Base-by-base conservation (phyloP, 495 filamentous ascomycete species). In the Aspergillus hancockii region DNA sequence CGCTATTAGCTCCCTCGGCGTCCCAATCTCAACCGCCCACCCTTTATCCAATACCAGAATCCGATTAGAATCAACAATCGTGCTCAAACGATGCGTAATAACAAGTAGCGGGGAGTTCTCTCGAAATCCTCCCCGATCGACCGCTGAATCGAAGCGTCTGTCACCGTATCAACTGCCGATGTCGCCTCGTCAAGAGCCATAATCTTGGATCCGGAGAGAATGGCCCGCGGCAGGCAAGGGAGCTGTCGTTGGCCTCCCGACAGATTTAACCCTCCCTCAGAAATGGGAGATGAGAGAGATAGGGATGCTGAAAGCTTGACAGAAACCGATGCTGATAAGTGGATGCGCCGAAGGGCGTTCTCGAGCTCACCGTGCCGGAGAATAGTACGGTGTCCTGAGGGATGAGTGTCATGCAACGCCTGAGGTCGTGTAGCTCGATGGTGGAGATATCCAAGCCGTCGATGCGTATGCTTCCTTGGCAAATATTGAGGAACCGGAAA, bases 121-220 rank as follows among this genome's bases (percentile, higher is more conserved):
- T 21, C 38, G 51, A 90, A 90, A 64, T 87, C 85, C 57, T 86
- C 80, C 18, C 88, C 76, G 51, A 93, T 88, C 57, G 78, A 92
- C 52, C 85, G 86, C 69, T 96, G 92, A 62, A 96, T 95, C 68
- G 90, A 90, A 50, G 81, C 73, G 67, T 96, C 92, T 4, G 91
- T 96, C 22, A 79, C 83, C 73, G 92, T 91, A 76, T 96, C 92
- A 65, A 96, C 93, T 3, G 89, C 89, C 1, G 91, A 90, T 12
- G 92, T 96, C 13, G 92, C 92, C 75, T 96, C 92, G 70, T 96
- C 92, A 87, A 94, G 91, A 55, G 96, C 83, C 4, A 95, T 72
- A 14, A 96, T 66, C 30, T 66, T 90, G 0, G 91, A 89, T 19
- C 81, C 75, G 69, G 86, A 91, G 60, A 97, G 83, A 55, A 96